Percentiles rank a stretch among this genome's conserved stretches.
Evolutionary conservation across 1,284 basidiomycete genomes (phyloP).

Genomic region (Schizopora paradoxa): DNA sequence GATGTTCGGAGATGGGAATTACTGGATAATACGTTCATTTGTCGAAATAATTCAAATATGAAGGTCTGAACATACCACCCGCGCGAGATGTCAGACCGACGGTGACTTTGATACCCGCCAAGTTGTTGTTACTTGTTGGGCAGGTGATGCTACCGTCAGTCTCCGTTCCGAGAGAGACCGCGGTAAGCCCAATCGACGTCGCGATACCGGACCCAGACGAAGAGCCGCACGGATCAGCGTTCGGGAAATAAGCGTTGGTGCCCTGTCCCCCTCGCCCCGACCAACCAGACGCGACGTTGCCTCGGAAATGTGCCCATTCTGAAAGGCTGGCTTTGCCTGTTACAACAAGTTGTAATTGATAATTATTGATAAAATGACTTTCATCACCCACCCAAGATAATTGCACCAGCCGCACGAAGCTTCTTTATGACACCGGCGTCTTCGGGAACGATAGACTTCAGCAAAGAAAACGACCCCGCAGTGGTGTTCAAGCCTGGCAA

Average conservation of each 20-base stretch:
- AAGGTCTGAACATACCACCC: constrained; percentile 36
- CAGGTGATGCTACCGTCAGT: constrained; percentile 62
- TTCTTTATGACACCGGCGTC: constrained; percentile 36
- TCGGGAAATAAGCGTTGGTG: constrained; percentile 54
- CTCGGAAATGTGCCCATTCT: constrained; percentile 58
- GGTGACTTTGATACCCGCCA: constrained; percentile 57
- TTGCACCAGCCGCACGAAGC: constrained; percentile 39
- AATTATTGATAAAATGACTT: neutral
- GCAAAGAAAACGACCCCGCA: constrained; percentile 38
- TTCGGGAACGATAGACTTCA: constrained; percentile 36
- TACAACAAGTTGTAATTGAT: neutral
- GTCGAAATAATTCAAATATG: neutral
- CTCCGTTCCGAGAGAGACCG: constrained; percentile 58
- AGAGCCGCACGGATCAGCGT: constrained; percentile 58
- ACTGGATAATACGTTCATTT: constrained; percentile 32
- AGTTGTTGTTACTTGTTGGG: constrained; percentile 46
- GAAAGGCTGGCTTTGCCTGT: constrained; percentile 59
- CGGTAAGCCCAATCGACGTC: constrained; percentile 55
- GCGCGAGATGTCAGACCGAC: constrained; percentile 59
- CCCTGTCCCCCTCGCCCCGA: constrained; percentile 63
- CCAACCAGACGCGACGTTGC: constrained; percentile 53
- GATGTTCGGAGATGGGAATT: constrained; percentile 54
- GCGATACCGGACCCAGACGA: constrained; percentile 61
- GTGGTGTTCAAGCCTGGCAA: constrained; percentile 66
- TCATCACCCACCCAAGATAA: constrained; percentile 33